Evolutionary conservation across 139 green algal genomes (phyloP).

Genomic region (Pleodorina starrii): DNA sequence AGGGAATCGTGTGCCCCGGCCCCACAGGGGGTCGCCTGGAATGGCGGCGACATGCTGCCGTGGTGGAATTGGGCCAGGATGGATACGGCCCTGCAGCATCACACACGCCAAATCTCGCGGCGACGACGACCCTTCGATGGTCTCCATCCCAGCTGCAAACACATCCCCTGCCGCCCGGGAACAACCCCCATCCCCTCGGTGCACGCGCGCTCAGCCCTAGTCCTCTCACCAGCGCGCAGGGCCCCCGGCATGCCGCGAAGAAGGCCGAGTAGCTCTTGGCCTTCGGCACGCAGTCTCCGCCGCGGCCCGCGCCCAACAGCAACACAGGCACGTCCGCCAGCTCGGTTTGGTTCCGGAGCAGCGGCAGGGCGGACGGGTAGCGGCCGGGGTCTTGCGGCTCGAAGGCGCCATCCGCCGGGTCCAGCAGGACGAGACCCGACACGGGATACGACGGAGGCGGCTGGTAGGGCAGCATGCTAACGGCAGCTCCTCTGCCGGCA

Average conservation of each 20-base stretch:
- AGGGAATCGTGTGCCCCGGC: too few relatives aligned
- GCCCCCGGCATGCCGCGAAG: slow-evolving; percentile 14
- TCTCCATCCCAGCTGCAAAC: too few relatives aligned
- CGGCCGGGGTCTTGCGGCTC: slow-evolving; percentile 19
- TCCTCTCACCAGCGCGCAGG: slow-evolving; percentile 2
- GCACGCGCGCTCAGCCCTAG: too few relatives aligned
- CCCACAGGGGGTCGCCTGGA: too few relatives aligned
- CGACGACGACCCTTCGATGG: too few relatives aligned
- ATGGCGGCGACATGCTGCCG: too few relatives aligned
- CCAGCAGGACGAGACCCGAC: background rate
- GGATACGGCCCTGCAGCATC: too few relatives aligned
- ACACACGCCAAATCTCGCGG: too few relatives aligned
- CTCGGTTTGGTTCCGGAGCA: background rate
- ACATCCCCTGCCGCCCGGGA: too few relatives aligned
- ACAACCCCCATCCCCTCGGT: too few relatives aligned
- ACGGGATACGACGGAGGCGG: background rate
- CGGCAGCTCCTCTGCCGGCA: background rate
- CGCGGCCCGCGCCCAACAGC: slow-evolving; percentile 12
- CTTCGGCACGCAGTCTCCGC: slow-evolving; percentile 28
- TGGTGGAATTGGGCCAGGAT: too few relatives aligned
- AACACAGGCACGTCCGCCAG: background rate
- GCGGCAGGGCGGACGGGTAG: slow-evolving; percentile 5
- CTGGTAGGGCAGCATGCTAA: too few relatives aligned
- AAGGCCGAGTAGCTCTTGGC: background rate
- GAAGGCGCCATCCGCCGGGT: slow-evolving; percentile 33